A percentile compares a stretch with the other conserved stretches of the same genome.
These are phyloP conservation scores for Boletus subcaerulescens DNA, from an alignment of 768 basidiomycete species.

Conservation along the genomic window DNA sequence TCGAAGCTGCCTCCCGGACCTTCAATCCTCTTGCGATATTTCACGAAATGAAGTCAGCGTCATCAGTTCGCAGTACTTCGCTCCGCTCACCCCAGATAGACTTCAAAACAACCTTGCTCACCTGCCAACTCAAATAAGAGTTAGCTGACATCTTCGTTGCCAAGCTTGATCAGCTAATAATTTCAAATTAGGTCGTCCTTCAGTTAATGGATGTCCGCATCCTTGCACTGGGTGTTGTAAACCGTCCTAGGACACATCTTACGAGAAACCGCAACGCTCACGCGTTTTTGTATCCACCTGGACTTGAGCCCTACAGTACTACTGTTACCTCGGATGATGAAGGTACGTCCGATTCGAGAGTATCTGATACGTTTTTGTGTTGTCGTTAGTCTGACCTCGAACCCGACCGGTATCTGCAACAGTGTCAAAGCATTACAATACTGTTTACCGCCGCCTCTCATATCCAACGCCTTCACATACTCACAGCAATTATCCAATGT, in stretches of 20 bases:
- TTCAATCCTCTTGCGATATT: slow-evolving; percentile 69
- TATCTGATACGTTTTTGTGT: slow-evolving; percentile 1
- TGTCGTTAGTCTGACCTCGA: neutral
- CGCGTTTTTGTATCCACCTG: slow-evolving; percentile 66
- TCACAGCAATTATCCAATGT: slow-evolving; percentile 68
- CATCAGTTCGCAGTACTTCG: neutral
- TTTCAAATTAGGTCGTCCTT: slow-evolving; percentile 61
- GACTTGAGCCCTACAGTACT: slow-evolving; percentile 39
- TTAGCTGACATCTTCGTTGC: slow-evolving; percentile 33
- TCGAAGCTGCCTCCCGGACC: slow-evolving; percentile 62
- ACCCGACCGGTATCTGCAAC: neutral
- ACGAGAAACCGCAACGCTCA: slow-evolving; percentile 68
- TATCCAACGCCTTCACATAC: slow-evolving; percentile 55
- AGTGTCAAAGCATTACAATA: slow-evolving; percentile 3
- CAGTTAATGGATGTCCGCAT: slow-evolving; percentile 71
- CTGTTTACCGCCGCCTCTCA: slow-evolving; percentile 42
- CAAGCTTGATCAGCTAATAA: slow-evolving; percentile 7
- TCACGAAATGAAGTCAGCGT: slow-evolving; percentile 69
- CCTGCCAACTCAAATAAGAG: slow-evolving; percentile 63
- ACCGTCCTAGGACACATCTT: slow-evolving; percentile 52
- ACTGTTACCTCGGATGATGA: neutral
- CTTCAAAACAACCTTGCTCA: slow-evolving; percentile 66
- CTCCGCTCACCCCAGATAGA: slow-evolving; percentile 35
- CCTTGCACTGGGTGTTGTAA: slow-evolving; percentile 65
- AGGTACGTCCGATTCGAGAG: slow-evolving; percentile 3